A percentile compares a stretch with the other conserved stretches of the same genome.
These are phyloP conservation scores for Fraxinus sp. DNA, from an alignment of 305 asterid genomes.

Conservation along the genomic window DNA sequence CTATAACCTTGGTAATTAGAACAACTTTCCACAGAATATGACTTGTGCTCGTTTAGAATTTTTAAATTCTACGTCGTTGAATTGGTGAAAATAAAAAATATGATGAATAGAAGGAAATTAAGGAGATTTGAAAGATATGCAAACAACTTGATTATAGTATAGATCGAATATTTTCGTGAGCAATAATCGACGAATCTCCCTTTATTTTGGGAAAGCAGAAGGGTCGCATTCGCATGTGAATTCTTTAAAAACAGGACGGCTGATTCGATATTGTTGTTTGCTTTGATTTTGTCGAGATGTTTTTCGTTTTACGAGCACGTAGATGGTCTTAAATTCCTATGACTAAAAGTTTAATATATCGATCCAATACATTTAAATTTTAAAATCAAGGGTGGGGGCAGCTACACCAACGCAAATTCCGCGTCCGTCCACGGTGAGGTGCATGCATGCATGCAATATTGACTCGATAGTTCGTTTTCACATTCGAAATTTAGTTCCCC, in stretches of 20 bases:
- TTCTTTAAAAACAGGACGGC: background rate
- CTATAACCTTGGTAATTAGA: too few relatives aligned
- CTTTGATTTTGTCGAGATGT: background rate
- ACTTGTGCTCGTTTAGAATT: too few relatives aligned
- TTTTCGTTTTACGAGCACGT: background rate
- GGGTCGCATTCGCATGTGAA: background rate
- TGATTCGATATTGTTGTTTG: background rate
- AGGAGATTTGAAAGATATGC: background rate
- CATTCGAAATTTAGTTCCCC: background rate
- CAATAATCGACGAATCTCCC: constrained; percentile 1
- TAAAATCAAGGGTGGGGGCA: background rate
- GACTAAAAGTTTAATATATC: background rate
- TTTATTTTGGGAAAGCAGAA: background rate
- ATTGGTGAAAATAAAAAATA: background rate
- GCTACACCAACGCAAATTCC: background rate
- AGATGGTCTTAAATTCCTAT: background rate
- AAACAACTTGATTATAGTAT: background rate
- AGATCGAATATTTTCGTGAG: background rate
- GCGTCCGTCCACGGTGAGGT: background rate
- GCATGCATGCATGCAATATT: background rate
- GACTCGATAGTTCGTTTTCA: background rate
- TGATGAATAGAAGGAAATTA: background rate
- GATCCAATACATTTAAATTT: too few relatives aligned
- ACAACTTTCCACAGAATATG: too few relatives aligned
- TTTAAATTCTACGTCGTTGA: background rate